Percentiles rank a stretch among this genome's conserved stretches.
Conservation (phyloP, 2,329 filamentous ascomycete genomes). For the Diaporthe sp. region DNA sequence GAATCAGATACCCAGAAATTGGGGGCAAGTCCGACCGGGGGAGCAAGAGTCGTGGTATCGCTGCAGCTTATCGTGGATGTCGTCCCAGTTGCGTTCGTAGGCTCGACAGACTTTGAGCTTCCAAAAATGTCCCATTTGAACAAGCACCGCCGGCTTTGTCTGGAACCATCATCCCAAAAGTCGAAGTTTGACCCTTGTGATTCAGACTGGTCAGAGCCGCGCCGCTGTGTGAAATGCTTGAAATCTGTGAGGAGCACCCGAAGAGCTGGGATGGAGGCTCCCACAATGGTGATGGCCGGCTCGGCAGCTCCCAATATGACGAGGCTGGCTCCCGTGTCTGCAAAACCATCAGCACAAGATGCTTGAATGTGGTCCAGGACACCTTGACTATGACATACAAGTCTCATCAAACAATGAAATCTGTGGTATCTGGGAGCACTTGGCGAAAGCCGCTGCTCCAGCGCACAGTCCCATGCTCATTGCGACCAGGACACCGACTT, state of each 20-base stretch:
- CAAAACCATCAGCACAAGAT: neutral
- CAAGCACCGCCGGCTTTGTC: neutral
- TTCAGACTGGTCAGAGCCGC: neutral
- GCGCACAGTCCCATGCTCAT: constrained; percentile 42
- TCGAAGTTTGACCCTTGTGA: constrained; percentile 1
- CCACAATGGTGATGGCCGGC: constrained; percentile 27
- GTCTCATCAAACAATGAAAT: constrained; percentile 47
- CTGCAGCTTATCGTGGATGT: neutral
- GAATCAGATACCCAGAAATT: neutral
- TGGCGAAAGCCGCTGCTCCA: neutral
- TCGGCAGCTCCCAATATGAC: constrained; percentile 8
- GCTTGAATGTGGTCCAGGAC: accelerated
- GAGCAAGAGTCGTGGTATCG: neutral
- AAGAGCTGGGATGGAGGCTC: constrained; percentile 18
- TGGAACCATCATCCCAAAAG: neutral
- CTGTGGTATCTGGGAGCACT: constrained; percentile 20
- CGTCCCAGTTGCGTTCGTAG: neutral
- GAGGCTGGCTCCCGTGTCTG: constrained; percentile 11
- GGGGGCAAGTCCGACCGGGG: neutral
- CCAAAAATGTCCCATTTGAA: constrained; percentile 1
- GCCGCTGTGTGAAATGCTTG: neutral
- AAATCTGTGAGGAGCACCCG: constrained; percentile 4
- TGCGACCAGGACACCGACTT: constrained; percentile 38
- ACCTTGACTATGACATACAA: neutral
- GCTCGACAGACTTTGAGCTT: neutral